A percentile compares a stretch with the other conserved stretches of the same genome.
phyloP scores from a whole-genome alignment of 2,329 filamentous ascomycete species.

The Fusarium sp. region DNA sequence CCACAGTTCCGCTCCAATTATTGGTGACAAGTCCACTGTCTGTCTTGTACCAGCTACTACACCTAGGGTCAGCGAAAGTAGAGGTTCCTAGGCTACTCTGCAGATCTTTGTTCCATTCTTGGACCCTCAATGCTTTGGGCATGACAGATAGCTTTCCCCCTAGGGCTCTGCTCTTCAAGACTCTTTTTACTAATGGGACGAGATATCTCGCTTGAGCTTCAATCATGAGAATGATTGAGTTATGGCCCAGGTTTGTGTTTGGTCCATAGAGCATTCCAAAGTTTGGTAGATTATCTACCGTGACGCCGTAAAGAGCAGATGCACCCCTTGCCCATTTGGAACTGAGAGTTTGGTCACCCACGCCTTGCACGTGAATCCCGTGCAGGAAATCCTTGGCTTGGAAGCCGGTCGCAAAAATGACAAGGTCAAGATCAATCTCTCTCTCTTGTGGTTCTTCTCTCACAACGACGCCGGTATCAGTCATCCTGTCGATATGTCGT shows the following conservation, averaged over 20 bases:
- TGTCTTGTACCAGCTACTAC: neutral
- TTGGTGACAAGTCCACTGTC: neutral
- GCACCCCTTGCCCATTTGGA: neutral
- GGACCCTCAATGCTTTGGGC: neutral
- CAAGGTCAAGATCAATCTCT: neutral
- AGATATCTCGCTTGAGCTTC: neutral
- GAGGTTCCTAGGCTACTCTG: accelerated
- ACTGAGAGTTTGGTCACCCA: accelerated
- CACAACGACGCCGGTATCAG: neutral
- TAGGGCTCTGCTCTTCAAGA: neutral
- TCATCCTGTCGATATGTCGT: neutral
- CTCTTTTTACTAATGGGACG: neutral
- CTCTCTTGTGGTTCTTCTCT: neutral
- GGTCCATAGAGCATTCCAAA: neutral
- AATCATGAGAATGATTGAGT: neutral
- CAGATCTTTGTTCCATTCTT: neutral
- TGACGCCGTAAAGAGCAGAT: neutral
- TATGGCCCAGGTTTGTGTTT: neutral
- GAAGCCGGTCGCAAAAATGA: neutral
- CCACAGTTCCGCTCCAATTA: neutral
- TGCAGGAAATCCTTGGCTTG: neutral
- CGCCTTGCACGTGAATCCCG: neutral
- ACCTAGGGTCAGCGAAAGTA: accelerated
- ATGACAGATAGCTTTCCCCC: accelerated
- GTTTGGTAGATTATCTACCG: neutral